Conservation (phyloP, 148 eudicot species). For the Chenopodium quinoa region DNA sequence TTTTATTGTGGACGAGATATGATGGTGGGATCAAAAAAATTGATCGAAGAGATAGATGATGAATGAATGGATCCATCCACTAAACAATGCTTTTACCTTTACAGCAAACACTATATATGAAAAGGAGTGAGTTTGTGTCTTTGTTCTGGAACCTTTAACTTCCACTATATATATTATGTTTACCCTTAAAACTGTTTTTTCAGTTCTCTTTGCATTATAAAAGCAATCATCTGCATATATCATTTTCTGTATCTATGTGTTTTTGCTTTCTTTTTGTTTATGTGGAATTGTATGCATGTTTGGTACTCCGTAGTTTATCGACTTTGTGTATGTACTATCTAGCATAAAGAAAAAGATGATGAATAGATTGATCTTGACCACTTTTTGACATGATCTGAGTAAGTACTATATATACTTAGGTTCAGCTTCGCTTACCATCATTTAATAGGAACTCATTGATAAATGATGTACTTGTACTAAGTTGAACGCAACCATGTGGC, state of each 20-base stretch:
- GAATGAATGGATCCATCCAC: slow-evolving; percentile 16
- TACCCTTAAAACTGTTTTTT: not conserved
- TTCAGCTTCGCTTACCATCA: not conserved
- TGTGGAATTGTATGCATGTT: not conserved
- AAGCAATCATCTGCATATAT: not conserved
- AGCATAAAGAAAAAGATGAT: not conserved
- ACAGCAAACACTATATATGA: slow-evolving; percentile 24
- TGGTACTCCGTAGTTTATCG: not conserved
- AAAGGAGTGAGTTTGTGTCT: slow-evolving; percentile 28
- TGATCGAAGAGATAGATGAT: not conserved
- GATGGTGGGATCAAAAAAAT: slow-evolving; percentile 24
- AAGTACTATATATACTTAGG: not conserved
- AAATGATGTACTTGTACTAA: no score
- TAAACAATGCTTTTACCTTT: slow-evolving; percentile 25
- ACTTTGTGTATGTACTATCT: not conserved
- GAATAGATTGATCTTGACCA: not conserved
- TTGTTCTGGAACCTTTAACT: slow-evolving; percentile 13
- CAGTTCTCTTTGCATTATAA: not conserved
- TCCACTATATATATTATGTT: not conserved
- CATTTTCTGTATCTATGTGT: not conserved
- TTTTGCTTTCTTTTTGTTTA: not conserved
- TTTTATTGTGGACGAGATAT: not conserved
- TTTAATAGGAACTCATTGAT: not conserved
- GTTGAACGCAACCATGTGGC: no score
- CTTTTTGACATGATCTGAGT: not conserved